Base-by-base conservation (phyloP, 2,329 filamentous ascomycete species). In the Phaeoacremonium minimum region DNA sequence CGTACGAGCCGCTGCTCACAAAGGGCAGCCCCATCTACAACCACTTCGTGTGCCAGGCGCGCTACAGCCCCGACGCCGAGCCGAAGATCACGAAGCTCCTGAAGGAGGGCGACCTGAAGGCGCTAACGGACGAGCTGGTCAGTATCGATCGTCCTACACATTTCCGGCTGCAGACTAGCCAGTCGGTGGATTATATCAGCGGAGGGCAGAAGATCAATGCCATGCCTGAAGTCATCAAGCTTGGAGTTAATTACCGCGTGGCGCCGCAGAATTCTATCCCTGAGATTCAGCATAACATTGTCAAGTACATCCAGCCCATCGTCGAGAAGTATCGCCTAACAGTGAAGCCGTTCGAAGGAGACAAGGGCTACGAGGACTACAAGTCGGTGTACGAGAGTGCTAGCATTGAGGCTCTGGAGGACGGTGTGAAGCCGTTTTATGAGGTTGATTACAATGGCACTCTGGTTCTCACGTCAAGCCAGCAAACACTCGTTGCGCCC, bases 131-230 rank as follows among this genome's bases (percentile, higher is more conserved):
- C 19, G 50, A 57, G 33, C 45, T 61, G n/a, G 55, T 44, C 5
- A 46, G 47, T n/a, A 45, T 56, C 15, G 56, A 60, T 36, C 48
- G 57, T 2, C 48, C 56, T 3, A 64, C 67, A 15, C 65, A 73
- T 19, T 77, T 74, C 43, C 64, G 73, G 1, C 65, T 78, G 52
- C 73, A 77, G 46, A 77, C 75, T 3, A 75, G 71, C 1, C 73
- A 77, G 53, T 70, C 75, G 0, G 66, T 73, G 0, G 74, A 77
- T 47, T 55, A 75, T 20, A 67, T 78, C 47, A 52, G 55, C 20
- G 75, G 73, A 16, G 75, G 75, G 8, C 67, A 75, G 30, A 79
- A 79, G 50, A 69, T 72, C 44, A 79, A 79, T 39, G 75, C 75
- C 3, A 62, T 79, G 28, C 75, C 75, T 0, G 74, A 78, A 51